phyloP scores from a whole-genome alignment of 1,139 yeast genomes.

The Hansenula lynferdii region DNA sequence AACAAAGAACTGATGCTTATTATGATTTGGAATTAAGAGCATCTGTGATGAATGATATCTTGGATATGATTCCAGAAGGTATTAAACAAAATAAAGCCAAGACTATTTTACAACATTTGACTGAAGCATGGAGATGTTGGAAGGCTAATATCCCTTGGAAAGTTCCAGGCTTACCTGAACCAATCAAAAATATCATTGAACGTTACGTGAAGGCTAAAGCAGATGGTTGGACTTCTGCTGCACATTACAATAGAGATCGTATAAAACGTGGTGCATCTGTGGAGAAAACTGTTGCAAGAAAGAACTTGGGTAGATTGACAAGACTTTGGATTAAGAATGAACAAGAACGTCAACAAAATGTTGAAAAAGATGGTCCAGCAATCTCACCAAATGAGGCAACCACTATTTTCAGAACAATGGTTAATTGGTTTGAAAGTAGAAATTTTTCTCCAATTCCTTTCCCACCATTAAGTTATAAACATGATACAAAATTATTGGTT shows the following conservation, averaged over 20 bases:
- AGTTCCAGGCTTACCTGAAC: slow-evolving; percentile 94
- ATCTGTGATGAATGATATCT: slow-evolving; percentile 90
- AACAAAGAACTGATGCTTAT: slow-evolving; percentile 92
- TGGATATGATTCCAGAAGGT: slow-evolving; percentile 97
- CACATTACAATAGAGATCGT: slow-evolving; percentile 88
- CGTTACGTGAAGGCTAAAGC: slow-evolving; percentile 94
- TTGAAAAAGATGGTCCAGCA: slow-evolving; percentile 85
- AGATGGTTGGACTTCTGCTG: slow-evolving; percentile 93
- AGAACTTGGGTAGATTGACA: slow-evolving; percentile 87
- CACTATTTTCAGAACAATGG: slow-evolving; percentile 79
- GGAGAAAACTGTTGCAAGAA: slow-evolving; percentile 90
- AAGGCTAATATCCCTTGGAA: slow-evolving; percentile 98
- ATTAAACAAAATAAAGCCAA: slow-evolving; percentile 83
- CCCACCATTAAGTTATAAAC: slow-evolving; percentile 89
- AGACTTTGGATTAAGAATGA: slow-evolving; percentile 91
- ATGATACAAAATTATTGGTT: slow-evolving; percentile 85
- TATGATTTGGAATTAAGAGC: slow-evolving; percentile 92
- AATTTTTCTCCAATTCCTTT: slow-evolving; percentile 87
- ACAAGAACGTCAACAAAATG: slow-evolving; percentile 79
- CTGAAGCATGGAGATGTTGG: slow-evolving; percentile 99
- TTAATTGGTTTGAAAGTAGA: slow-evolving; percentile 87
- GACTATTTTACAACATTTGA: slow-evolving; percentile 84
- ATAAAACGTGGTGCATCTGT: slow-evolving; percentile 85
- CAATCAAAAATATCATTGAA: slow-evolving; percentile 79
- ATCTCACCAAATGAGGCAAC: slow-evolving; percentile 88